These are phyloP conservation scores for Leptomonas seymouri DNA, from an alignment of 208 protist genomes.

Conservation along the genomic window DNA sequence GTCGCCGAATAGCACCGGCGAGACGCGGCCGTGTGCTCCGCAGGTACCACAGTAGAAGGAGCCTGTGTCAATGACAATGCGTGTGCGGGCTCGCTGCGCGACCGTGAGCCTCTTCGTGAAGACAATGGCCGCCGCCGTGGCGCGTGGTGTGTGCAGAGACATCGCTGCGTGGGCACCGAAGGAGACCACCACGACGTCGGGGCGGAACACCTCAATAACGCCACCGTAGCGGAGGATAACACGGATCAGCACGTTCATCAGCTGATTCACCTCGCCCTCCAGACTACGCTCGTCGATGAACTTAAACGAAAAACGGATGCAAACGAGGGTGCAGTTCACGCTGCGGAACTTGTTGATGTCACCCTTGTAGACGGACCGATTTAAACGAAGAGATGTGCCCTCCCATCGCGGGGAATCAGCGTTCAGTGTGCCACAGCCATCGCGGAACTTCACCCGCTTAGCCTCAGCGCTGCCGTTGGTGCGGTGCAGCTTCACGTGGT, in stretches of 20 bases:
- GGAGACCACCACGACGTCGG: conserved; percentile 42
- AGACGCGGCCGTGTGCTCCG: conserved; percentile 35
- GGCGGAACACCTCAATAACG: conserved; percentile 43
- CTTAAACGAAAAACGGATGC: conserved; percentile 41
- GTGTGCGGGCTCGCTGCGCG: conserved; percentile 24
- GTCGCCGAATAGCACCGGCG: conserved; percentile 34
- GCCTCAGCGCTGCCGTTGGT: not conserved
- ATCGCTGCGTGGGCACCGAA: conserved; percentile 60
- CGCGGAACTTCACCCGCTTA: not conserved
- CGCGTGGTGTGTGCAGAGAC: conserved; percentile 62
- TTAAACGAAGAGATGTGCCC: conserved; percentile 8
- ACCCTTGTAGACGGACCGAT: conserved; percentile 19
- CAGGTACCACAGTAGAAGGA: conserved; percentile 77
- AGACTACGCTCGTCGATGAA: conserved; percentile 36
- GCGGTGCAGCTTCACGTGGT: not conserved
- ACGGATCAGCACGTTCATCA: conserved; percentile 39
- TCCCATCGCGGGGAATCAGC: not conserved
- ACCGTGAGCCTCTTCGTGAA: conserved; percentile 46
- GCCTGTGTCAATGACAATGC: conserved; percentile 58
- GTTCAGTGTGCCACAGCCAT: conserved; percentile 11
- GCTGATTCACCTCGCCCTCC: conserved; percentile 29
- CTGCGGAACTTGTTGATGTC: conserved; percentile 29
- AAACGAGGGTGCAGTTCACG: conserved; percentile 42
- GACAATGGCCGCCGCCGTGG: conserved; percentile 27
- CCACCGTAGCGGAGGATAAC: conserved; percentile 34